These are phyloP conservation scores for Epichloe uncinata DNA, from an alignment of 2,329 filamentous ascomycete genomes.

Conservation along the genomic window DNA sequence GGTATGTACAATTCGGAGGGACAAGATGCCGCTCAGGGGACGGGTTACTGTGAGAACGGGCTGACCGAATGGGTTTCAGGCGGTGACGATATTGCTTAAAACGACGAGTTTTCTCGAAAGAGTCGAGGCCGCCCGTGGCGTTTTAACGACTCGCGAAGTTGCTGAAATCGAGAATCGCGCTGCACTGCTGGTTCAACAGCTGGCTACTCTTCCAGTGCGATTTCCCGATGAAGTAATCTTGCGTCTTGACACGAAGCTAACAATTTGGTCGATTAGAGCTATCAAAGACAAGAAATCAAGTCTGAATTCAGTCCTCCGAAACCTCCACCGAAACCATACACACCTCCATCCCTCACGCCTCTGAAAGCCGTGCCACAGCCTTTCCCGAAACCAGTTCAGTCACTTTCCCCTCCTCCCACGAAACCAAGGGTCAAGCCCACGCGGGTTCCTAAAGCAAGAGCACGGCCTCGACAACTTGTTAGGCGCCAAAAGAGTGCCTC, in stretches of 20 bases:
- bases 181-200: slow-evolving; percentile 10
- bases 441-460: background rate
- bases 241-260: background rate
- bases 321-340: background rate
- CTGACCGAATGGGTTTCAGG: slow-evolving; percentile 5
- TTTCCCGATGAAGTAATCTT: background rate
- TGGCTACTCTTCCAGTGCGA: slow-evolving; percentile 12
- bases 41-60: background rate
- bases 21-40: background rate
- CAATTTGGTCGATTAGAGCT: background rate
- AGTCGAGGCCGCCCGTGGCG: slow-evolving; percentile 12
- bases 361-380: background rate
- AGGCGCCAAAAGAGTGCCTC: background rate
- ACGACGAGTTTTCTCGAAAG: slow-evolving; percentile 12
- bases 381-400: background rate
- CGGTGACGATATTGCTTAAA: slow-evolving; percentile 13
- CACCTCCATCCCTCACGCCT: background rate
- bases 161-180: slow-evolving; percentile 9
- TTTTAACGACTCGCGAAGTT: slow-evolving; percentile 9
- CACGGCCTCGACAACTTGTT: background rate
- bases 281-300: background rate
- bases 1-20: slow-evolving; percentile 11
- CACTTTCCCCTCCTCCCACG: background rate
- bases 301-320: background rate
- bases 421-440: background rate